Conservation (phyloP, 2,329 filamentous ascomycete genomes). For the Clonostachys rhizophaga region DNA sequence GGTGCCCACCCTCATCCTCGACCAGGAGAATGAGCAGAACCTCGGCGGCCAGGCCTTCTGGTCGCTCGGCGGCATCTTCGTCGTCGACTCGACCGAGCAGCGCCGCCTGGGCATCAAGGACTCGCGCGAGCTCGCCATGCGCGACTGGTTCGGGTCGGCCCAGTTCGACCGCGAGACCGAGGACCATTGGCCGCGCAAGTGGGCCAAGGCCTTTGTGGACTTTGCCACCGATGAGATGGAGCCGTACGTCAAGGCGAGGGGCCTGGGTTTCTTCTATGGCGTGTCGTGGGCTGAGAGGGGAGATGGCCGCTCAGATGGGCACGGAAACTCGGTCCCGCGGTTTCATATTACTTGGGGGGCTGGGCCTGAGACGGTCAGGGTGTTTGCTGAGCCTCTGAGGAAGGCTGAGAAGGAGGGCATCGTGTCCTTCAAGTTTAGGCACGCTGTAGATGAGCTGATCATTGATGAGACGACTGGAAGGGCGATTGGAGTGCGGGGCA, state of each 20-base stretch:
- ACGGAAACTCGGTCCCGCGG: constrained; percentile 59
- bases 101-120: constrained; percentile 54
- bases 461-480: constrained; percentile 39
- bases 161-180: constrained; percentile 51
- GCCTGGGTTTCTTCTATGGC: constrained; percentile 45
- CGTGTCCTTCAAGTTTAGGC: constrained; percentile 50
- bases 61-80: constrained; percentile 58
- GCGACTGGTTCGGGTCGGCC: constrained; percentile 55
- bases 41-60: constrained; percentile 61
- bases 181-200: constrained; percentile 53
- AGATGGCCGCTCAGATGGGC: constrained; percentile 47
- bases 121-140: constrained; percentile 49
- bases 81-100: constrained; percentile 52
- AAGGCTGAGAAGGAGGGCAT: constrained; percentile 47
- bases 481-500: constrained; percentile 47
- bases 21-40: constrained; percentile 52
- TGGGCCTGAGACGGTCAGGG: constrained; percentile 53
- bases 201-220: constrained; percentile 61
- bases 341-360: constrained; percentile 61
- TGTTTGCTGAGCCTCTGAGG: constrained; percentile 52
- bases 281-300: constrained; percentile 61
- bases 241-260: constrained; percentile 46
- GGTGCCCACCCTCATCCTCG: constrained; percentile 46
- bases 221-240: constrained; percentile 58
- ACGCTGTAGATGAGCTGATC: constrained; percentile 51